Evolutionary conservation across 768 basidiomycete species (phyloP), one percentile per base, ranked within the genome.

Genomic region (Russula emetica): DNA sequence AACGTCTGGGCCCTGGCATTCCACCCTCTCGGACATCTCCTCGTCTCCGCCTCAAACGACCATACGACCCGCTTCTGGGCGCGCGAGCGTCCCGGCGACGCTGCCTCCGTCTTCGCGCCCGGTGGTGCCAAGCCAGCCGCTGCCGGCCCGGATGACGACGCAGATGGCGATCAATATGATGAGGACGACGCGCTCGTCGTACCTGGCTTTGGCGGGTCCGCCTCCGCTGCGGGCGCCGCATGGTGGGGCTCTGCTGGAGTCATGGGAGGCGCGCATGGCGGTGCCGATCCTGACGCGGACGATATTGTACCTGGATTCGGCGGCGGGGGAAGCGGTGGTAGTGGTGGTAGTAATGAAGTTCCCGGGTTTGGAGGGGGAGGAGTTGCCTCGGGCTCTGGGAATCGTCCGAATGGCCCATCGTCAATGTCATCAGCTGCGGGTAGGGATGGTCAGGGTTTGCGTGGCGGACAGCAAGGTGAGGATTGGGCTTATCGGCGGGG

Each of bases 41-140:
- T 99, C 70, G 94, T 88, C 66, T 88, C 85, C 66, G 97, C 89
- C 11, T 91, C 90, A n/a, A 98, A 97, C 78, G 97, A 99, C 79
- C 93, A 95, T 77, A 98, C 97, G 6, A 97, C 96, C 7, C 85
- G 95, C n/a, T 99, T 98, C 82, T 98, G 97, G 96, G 87, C 88
- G 54, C 85, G 96, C 70, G 92, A 94, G 72, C 83, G 92, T 3
- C 92, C 92, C 0, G 90, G 92, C n/a, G 91, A 92, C 69, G 80
- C 82, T 1, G 79, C 82, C n/a, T 84, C 83, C 59, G 90, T 86
- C 47, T 92, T 92, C 74, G 84, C 84, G 0, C 87, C 84, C 9
- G 90, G 88, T 7, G 91, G 90, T 18, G 90, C 93, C 78, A 91
- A 90, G 75, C 92, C 92, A 14, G 88, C 89, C 16, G 87, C 89